Evolutionary conservation across 1,284 basidiomycete genomes (phyloP), one percentile per base, ranked within the genome.

Genomic region (Leccinum pallidistipes): DNA sequence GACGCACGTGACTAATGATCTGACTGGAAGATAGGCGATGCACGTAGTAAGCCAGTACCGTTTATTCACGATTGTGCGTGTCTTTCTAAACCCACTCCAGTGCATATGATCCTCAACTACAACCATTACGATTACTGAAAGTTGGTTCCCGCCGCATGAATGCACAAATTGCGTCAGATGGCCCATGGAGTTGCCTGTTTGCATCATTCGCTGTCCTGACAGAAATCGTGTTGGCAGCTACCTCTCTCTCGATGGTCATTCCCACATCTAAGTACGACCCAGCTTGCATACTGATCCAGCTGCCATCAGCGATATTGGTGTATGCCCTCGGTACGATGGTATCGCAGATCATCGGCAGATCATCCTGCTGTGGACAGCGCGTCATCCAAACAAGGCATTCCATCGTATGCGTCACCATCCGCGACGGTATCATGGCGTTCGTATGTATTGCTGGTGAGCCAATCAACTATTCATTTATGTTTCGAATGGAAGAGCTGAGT

Each of bases 401-500:
- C 4, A 40, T 71, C 24, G 62, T 59, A 12, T 68, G 59, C 16
- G 38, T 68, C 1, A 72, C 70, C 16, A 71, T 71, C n/a, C 69
- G 71, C 3, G 69, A 71, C 11, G 69, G 69, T 14, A 10, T 65
- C 6, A 1, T 67, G 1, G 67, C 62, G 8, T 71, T 74, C 14
- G 10, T 24, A 3, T 61, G 51, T 8, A 10, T 74, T 16, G 34
- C 47, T 47, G 51, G 69, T 70, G 24, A 69, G 69, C 16, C 0
- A 18, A 9, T 2, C 34, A 8, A 34, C 9, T 9, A 18, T 10
- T n/a, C 36, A 9, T 14, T 5, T 24, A 24, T 43, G 10, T 43
- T 31, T 49, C 4, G 21, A 43, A 10, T 51, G 12, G 36, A 9
- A 9, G 7, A 18, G 43, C 61, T 59, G 12, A 69, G 2, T 12